phyloP scores from a whole-genome alignment of 306 rosid genomes.

The Urtica urens region DNA sequence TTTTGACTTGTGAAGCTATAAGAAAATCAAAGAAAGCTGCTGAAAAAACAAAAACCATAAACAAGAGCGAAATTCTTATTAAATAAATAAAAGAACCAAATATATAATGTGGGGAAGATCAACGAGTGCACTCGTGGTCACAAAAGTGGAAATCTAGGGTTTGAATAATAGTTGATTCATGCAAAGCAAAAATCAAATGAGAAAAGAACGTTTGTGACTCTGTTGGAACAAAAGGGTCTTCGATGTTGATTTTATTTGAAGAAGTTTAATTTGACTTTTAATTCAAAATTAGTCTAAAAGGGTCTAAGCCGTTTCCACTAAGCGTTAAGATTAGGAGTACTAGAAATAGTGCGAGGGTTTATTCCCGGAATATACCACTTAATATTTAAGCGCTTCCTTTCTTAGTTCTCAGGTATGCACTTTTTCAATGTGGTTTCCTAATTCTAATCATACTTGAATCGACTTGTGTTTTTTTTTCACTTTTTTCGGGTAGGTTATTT shows the following conservation, averaged over 20 bases:
- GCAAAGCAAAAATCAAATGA: neutral
- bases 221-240: neutral
- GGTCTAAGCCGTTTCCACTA: slow-evolving; percentile 9
- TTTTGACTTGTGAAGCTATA: too few species aligned
- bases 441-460: slow-evolving; percentile 18
- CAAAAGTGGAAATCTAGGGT: too few species aligned
- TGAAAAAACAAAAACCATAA: too few species aligned
- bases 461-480: slow-evolving; percentile 2
- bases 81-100: too few species aligned
- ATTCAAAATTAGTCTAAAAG: neutral
- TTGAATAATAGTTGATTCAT: too few species aligned
- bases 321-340: slow-evolving; percentile 3
- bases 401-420: slow-evolving; percentile 2
- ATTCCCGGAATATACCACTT: slow-evolving; percentile 56
- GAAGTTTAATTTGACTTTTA: neutral
- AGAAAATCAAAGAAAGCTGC: too few species aligned
- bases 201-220: neutral
- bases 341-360: slow-evolving; percentile 40
- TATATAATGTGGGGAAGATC: too few species aligned
- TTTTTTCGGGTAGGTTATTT: neutral
- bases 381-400: slow-evolving; percentile 9
- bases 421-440: slow-evolving; percentile 10
- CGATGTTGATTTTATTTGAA: neutral
- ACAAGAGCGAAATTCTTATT: too few species aligned
- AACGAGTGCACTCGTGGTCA: too few species aligned